phyloP scores from a whole-genome alignment of 108 stramenopile species.

The Nannochloropsis oceanica region DNA sequence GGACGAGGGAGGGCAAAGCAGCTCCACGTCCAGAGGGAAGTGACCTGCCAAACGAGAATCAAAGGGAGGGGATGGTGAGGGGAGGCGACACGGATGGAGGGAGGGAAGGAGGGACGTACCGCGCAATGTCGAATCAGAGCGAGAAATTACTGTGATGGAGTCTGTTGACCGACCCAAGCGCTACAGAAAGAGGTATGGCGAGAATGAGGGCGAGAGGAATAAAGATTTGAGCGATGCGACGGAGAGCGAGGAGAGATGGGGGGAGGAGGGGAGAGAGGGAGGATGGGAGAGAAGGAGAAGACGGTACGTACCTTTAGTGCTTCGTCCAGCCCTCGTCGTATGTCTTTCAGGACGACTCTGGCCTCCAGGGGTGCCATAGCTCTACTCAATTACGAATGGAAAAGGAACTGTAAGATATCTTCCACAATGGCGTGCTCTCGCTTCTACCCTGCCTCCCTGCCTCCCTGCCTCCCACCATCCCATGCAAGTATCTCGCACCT shows the following conservation, averaged over 20 bases:
- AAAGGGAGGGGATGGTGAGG: background rate
- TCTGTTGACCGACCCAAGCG: slow-evolving; percentile 1
- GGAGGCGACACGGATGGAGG: background rate
- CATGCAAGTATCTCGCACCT: background rate
- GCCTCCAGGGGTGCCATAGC: background rate
- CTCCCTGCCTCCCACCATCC: background rate
- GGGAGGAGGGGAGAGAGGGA: background rate
- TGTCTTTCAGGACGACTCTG: background rate
- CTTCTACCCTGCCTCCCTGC: background rate
- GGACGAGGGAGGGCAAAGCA: background rate
- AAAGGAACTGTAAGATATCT: background rate
- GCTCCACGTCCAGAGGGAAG: background rate
- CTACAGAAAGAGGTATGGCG: background rate
- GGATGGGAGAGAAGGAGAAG: background rate
- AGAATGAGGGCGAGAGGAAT: background rate
- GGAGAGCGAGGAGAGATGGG: background rate
- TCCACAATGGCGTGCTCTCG: background rate
- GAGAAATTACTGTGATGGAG: slow-evolving; percentile 15
- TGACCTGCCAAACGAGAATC: background rate
- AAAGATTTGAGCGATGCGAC: background rate
- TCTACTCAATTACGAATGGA: background rate
- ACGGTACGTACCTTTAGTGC: background rate
- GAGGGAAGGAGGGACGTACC: slow-evolving; percentile 31
- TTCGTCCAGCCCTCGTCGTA: background rate
- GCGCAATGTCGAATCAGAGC: slow-evolving; percentile 35